Evolutionary conservation across 495 filamentous ascomycete genomes (phyloP).

Genomic region (Penicillium maclennaniae): DNA sequence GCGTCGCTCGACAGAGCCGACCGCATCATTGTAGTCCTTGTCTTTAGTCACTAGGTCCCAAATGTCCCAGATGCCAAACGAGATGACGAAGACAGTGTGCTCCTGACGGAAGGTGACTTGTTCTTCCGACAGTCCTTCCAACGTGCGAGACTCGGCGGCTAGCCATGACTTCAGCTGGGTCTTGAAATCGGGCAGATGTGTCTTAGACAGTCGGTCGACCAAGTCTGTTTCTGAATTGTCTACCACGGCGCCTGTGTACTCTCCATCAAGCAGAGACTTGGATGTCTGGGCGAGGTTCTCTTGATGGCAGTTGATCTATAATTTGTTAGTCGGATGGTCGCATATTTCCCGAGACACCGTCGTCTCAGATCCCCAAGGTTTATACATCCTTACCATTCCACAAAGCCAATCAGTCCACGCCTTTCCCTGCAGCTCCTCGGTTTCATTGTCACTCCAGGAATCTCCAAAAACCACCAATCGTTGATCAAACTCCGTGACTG

Average conservation of each 20-base stretch:
- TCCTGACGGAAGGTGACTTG: slow-evolving; percentile 25
- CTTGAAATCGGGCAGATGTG: slow-evolving; percentile 38
- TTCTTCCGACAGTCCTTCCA: slow-evolving; percentile 21
- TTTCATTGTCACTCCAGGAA: slow-evolving; percentile 48
- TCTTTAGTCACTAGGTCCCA: slow-evolving; percentile 42
- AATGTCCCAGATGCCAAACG: slow-evolving; percentile 50
- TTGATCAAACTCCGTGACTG: slow-evolving; percentile 24
- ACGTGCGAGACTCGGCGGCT: slow-evolving; percentile 24
- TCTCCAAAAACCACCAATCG: slow-evolving; percentile 48
- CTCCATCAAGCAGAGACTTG: slow-evolving; percentile 21
- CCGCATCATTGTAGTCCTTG: slow-evolving; percentile 30
- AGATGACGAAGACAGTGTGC: slow-evolving; percentile 38
- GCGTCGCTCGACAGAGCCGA: slow-evolving; percentile 37
- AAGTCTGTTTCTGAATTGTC: slow-evolving; percentile 33
- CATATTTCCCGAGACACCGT: not conserved
- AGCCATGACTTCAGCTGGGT: slow-evolving; percentile 42
- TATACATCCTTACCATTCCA: slow-evolving; percentile 28
- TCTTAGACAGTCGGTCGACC: slow-evolving; percentile 26
- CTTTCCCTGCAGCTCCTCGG: slow-evolving; percentile 31
- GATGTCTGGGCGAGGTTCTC: slow-evolving; percentile 44
- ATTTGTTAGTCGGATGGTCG: not conserved
- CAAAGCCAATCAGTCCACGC: slow-evolving; percentile 49
- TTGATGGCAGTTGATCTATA: slow-evolving; percentile 42
- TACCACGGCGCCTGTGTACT: slow-evolving; percentile 39
- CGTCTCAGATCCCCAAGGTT: not conserved